A percentile compares a stretch with the other conserved stretches of the same genome.
These are phyloP conservation scores for Podaxis sp. DNA, from an alignment of 768 basidiomycete species.

Conservation along the genomic window DNA sequence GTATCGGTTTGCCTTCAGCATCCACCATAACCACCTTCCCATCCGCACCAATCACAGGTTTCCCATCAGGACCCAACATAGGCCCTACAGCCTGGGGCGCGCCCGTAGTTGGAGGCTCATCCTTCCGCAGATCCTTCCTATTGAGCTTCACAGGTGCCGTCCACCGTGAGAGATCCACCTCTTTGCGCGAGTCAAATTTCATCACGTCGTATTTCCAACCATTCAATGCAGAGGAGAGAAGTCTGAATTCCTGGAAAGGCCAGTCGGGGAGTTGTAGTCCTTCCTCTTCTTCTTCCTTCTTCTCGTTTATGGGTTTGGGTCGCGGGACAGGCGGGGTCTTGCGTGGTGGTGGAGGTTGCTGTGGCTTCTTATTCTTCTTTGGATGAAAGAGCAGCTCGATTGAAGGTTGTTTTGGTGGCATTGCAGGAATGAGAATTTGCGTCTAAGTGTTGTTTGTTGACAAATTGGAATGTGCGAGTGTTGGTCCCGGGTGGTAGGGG, in stretches of 20 bases:
- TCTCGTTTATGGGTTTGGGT: conserved; percentile 27
- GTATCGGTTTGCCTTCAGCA: conserved; percentile 71
- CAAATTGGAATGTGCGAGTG: neutral
- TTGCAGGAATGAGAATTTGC: conserved; percentile 18
- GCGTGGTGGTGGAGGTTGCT: conserved; percentile 36
- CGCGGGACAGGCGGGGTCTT: conserved; percentile 37
- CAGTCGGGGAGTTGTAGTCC: conserved; percentile 62
- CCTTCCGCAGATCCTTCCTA: conserved; percentile 73
- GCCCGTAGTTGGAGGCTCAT: conserved; percentile 32
- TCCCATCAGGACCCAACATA: conserved; percentile 82
- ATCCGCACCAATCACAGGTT: conserved; percentile 76
- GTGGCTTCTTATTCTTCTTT: conserved; percentile 51
- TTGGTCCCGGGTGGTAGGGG: neutral
- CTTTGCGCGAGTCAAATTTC: conserved; percentile 81
- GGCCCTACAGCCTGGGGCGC: conserved; percentile 58
- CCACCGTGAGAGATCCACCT: conserved; percentile 70
- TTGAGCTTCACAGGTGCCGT: conserved; percentile 79
- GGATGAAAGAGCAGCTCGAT: conserved; percentile 62
- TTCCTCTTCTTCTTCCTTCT: conserved; percentile 41
- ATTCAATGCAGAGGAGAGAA: conserved; percentile 77
- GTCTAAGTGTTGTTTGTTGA: neutral
- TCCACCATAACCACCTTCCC: conserved; percentile 82
- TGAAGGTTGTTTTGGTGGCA: conserved; percentile 41
- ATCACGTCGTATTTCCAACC: conserved; percentile 93
- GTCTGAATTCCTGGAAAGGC: conserved; percentile 71